phyloP scores from a whole-genome alignment of 2,329 filamentous ascomycete species.

The Colletotrichum tabaci region DNA sequence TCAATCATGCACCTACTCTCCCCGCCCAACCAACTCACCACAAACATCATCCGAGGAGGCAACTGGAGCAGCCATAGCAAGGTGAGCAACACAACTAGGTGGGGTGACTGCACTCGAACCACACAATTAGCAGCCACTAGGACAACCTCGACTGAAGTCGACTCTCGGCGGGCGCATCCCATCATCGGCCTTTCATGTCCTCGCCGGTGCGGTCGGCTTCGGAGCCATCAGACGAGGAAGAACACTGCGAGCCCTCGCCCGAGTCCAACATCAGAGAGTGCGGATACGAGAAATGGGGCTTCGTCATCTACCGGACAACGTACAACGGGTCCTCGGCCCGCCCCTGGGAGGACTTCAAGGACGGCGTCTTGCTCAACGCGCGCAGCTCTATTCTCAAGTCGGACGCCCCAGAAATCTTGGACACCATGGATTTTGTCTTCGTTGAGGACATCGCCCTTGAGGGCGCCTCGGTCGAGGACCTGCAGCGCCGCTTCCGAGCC shows the following conservation, averaged over 20 bases:
- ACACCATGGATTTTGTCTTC: conserved; percentile 41
- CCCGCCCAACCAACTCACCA: no score
- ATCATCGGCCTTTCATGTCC: not conserved
- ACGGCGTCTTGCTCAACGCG: not conserved
- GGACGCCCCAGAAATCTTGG: conserved; percentile 34
- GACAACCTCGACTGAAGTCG: no score
- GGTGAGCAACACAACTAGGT: no score
- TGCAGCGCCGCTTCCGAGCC: conserved; percentile 34
- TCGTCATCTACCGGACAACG: not conserved
- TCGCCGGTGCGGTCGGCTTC: not conserved
- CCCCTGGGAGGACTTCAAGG: not conserved
- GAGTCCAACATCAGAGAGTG: not conserved
- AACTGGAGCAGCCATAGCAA: no score
- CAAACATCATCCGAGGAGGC: no score
- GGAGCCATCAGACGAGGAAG: not conserved
- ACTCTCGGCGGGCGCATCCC: no score
- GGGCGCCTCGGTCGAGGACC: conserved; percentile 38
- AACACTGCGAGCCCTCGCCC: not conserved
- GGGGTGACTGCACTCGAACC: no score
- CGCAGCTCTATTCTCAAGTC: conserved; percentile 17
- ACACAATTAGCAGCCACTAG: no score
- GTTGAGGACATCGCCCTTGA: conserved; percentile 43
- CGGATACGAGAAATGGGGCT: conserved; percentile 2
- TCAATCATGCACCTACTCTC: no score
- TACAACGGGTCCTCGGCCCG: not conserved